A percentile compares a stretch with the other conserved stretches of the same genome.
Conservation (phyloP, 2,329 filamentous ascomycete species). For the Colletotrichum godetiae region DNA sequence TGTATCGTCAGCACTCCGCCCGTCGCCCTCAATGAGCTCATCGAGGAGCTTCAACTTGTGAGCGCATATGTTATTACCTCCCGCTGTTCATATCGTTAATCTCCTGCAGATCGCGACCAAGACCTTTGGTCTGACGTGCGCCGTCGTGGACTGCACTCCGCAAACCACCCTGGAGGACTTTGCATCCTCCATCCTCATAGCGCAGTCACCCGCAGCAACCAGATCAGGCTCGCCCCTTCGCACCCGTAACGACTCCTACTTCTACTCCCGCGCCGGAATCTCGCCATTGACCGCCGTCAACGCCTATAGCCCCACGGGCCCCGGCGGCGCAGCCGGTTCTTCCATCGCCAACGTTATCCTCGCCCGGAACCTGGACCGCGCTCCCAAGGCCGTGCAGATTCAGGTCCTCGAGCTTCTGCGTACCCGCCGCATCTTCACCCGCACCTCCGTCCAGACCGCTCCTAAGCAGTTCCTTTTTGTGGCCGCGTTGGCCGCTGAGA, state of each 20-base stretch:
- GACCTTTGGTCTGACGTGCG: slow-evolving; percentile 78
- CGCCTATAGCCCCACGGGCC: slow-evolving; percentile 35
- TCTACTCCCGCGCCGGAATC: slow-evolving; percentile 38
- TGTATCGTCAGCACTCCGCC: slow-evolving; percentile 84
- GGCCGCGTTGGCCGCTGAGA: slow-evolving; percentile 69
- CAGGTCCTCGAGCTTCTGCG: slow-evolving; percentile 84
- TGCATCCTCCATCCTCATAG: slow-evolving; percentile 73
- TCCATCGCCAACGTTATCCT: slow-evolving; percentile 85
- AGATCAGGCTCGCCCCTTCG: slow-evolving; percentile 41
- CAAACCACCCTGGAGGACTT: slow-evolving; percentile 86
- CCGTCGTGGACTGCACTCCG: slow-evolving; percentile 77
- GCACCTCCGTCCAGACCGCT: slow-evolving; percentile 77
- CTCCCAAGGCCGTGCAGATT: slow-evolving; percentile 82
- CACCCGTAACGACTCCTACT: slow-evolving; percentile 38
- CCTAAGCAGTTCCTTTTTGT: slow-evolving; percentile 85
- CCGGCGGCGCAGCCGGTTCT: slow-evolving; percentile 35
- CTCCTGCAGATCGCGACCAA: slow-evolving; percentile 68
- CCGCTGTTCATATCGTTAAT: background rate
- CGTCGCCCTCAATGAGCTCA: slow-evolving; percentile 73
- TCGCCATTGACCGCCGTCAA: slow-evolving; percentile 44
- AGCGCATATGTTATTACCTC: slow-evolving; percentile 1
- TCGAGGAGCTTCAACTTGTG: slow-evolving; percentile 79
- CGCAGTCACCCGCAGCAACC: slow-evolving; percentile 41
- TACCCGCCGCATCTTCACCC: slow-evolving; percentile 80
- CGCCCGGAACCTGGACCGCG: slow-evolving; percentile 81